Conservation (phyloP, 345 rosid species). For the Sonneratia alba region DNA sequence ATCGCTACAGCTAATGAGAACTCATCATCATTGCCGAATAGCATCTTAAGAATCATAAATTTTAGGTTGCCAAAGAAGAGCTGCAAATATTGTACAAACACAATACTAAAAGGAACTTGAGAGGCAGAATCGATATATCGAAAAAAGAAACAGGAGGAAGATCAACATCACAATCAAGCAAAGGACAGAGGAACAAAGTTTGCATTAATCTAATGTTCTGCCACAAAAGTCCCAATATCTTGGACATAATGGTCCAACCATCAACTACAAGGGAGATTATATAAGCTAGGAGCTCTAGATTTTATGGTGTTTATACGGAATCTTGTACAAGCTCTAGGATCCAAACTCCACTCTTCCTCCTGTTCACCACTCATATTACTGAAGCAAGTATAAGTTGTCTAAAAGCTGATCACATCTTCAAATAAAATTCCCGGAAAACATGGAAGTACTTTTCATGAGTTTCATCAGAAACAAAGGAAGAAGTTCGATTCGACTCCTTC, state of each 20-base stretch:
- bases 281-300: neutral
- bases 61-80: neutral
- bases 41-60: neutral
- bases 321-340: neutral
- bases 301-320: neutral
- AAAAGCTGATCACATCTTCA: neutral
- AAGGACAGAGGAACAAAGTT: neutral
- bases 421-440: neutral
- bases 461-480: neutral
- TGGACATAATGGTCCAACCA: neutral
- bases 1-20: neutral
- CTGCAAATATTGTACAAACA: neutral
- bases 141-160: neutral
- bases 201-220: neutral
- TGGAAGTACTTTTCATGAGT: neutral
- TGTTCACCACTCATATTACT: neutral
- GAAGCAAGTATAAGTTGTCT: neutral
- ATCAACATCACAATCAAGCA: neutral
- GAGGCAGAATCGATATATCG: too few relatives aligned
- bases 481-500: neutral
- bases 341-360: neutral
- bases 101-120: neutral
- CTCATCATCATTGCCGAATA: neutral
- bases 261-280: neutral
- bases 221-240: neutral